These are phyloP conservation scores for Colletotrichum liaoningense DNA, from an alignment of 2,329 filamentous ascomycete genomes.

Conservation along the genomic window DNA sequence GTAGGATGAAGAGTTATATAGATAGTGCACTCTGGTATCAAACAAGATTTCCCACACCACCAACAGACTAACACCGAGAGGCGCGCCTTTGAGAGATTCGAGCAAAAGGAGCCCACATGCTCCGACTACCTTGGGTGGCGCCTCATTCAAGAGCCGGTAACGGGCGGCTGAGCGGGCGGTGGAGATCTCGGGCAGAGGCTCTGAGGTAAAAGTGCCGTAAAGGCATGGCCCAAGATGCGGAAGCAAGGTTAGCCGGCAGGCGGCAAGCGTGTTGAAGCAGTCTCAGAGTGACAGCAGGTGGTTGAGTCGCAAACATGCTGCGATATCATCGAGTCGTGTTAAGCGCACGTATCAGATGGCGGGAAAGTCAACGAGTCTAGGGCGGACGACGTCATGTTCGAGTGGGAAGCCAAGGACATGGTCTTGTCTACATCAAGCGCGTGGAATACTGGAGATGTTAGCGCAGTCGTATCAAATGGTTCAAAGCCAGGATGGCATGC, in stretches of 20 bases:
- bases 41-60: not conserved
- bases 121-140: not conserved
- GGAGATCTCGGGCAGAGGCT: not conserved
- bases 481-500: not conserved
- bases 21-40: not conserved
- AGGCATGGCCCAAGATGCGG: constrained; percentile 1
- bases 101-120: not conserved
- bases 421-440: not conserved
- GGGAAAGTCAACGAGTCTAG: not conserved
- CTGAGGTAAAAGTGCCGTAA: not conserved
- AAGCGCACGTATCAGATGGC: constrained; percentile 32
- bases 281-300: not conserved
- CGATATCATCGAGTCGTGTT: constrained; percentile 11
- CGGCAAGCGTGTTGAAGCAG: not conserved
- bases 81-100: not conserved
- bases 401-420: constrained; percentile 16
- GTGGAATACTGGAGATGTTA: not conserved
- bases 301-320: not conserved
- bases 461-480: not conserved
- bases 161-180: not conserved
- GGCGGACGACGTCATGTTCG: constrained; percentile 28
- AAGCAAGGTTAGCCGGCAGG: constrained; percentile 4
- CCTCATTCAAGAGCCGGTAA: not conserved
- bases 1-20: constrained; percentile 2
- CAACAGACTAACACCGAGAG: constrained; percentile 20